Conservation (phyloP, 139 green algal genomes). For the Protoeuglena noctilucae region DNA sequence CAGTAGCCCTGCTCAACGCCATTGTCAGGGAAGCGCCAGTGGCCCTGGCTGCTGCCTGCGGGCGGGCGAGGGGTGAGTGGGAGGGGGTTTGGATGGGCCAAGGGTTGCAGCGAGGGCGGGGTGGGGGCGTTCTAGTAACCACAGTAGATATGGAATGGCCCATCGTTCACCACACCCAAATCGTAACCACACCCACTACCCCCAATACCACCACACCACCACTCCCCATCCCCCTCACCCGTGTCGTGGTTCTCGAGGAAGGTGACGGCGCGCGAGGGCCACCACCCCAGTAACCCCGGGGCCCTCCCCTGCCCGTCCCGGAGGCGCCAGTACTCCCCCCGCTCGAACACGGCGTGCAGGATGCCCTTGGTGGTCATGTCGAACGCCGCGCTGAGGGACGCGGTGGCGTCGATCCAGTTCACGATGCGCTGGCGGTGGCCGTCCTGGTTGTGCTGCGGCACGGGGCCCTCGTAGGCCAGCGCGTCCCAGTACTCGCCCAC, state of each 20-base stretch:
- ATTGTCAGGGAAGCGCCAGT: constrained; percentile 34
- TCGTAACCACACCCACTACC: background rate
- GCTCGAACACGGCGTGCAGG: constrained; percentile 72
- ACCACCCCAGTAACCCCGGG: constrained; percentile 73
- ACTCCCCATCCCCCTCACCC: constrained; percentile 15
- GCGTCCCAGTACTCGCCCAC: constrained; percentile 94
- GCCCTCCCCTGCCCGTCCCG: constrained; percentile 59
- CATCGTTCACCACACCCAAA: constrained; percentile 70
- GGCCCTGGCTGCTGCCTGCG: background rate
- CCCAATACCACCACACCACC: background rate
- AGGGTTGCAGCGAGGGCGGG: too few species aligned
- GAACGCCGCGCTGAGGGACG: constrained; percentile 73
- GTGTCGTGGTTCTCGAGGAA: constrained; percentile 97
- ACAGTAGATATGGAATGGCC: constrained; percentile 60
- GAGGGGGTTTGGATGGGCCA: background rate
- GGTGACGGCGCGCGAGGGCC: constrained; percentile 78
- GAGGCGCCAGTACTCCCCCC: constrained; percentile 88
- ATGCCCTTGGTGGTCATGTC: constrained; percentile 93
- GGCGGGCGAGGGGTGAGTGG: background rate
- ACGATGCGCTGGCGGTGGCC: constrained; percentile 72
- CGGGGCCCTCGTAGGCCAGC: constrained; percentile 25
- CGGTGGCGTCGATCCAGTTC: constrained; percentile 81
- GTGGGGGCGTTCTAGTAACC: too few species aligned
- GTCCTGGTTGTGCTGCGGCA: constrained; percentile 96
- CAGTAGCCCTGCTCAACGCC: constrained; percentile 67